phyloP scores from a whole-genome alignment of 2,329 filamentous ascomycete species.

The Fusarium mangiferae region DNA sequence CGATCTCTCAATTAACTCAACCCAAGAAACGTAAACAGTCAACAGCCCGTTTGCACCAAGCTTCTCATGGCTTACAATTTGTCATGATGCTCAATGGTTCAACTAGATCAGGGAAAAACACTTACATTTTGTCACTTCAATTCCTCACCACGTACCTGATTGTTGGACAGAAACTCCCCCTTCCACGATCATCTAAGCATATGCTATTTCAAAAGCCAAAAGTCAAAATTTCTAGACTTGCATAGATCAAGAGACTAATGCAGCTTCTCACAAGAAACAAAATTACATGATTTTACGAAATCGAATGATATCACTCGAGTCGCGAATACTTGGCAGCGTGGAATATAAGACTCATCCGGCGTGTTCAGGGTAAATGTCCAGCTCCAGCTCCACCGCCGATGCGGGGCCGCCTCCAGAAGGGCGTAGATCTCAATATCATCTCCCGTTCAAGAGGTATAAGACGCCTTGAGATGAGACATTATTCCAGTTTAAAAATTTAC shows the following conservation, averaged over 20 bases:
- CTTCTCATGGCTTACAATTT: not conserved
- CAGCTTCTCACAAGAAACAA: not conserved
- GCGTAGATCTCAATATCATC: not conserved
- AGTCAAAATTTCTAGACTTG: not conserved
- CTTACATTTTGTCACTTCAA: not conserved
- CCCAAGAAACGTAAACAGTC: not conserved
- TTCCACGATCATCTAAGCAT: not conserved
- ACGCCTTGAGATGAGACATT: not conserved
- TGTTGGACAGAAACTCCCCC: no score
- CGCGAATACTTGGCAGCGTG: not conserved
- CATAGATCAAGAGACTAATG: not conserved
- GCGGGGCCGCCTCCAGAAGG: conserved; percentile 17
- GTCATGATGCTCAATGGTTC: not conserved
- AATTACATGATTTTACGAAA: not conserved
- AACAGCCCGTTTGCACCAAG: no score
- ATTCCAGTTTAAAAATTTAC: not conserved
- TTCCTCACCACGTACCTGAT: not conserved
- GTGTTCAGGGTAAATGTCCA: conserved; percentile 23
- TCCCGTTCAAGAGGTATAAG: conserved; percentile 7
- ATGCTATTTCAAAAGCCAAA: not conserved
- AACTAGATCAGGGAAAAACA: no score
- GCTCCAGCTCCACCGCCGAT: conserved; percentile 15
- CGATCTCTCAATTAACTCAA: not conserved
- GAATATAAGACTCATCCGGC: conserved; percentile 17
- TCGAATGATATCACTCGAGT: not conserved